These are phyloP conservation scores for Trametes cingulata DNA, from an alignment of 768 basidiomycete genomes.

Conservation along the genomic window DNA sequence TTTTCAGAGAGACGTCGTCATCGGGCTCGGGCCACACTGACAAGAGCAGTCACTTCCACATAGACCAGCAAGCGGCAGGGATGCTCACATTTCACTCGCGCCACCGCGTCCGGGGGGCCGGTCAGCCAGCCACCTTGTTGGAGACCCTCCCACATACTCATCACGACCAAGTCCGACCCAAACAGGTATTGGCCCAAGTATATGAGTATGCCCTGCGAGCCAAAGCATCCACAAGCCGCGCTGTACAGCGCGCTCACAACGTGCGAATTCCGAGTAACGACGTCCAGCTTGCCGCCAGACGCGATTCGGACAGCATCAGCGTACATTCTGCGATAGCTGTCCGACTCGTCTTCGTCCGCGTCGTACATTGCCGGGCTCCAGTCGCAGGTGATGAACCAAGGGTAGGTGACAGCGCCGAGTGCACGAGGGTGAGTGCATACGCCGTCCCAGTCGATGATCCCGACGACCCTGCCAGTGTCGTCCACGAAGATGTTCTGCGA, in stretches of 20 bases:
- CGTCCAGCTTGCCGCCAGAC: neutral
- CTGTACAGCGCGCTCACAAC: neutral
- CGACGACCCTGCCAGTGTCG: neutral
- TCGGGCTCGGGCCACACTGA: too few relatives aligned
- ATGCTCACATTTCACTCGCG: neutral
- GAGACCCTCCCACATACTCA: neutral
- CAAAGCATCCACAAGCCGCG: neutral
- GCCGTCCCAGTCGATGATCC: constrained; percentile 11
- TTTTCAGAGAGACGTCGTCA: too few relatives aligned
- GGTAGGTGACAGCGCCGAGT: neutral
- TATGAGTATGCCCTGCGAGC: neutral
- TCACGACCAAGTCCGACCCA: neutral
- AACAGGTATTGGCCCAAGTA: neutral
- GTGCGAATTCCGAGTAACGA: constrained; percentile 11
- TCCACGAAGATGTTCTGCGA: constrained; percentile 12
- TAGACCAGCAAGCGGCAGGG: neutral
- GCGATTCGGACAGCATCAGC: neutral
- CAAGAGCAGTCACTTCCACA: too few relatives aligned
- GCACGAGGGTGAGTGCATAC: neutral
- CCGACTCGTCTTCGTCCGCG: neutral
- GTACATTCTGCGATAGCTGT: constrained; percentile 1
- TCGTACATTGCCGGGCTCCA: constrained; percentile 2
- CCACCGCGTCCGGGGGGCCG: neutral
- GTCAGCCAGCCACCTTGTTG: neutral
- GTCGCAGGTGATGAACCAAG: neutral